Base-by-base conservation (phyloP, 1,284 basidiomycete species). In the Takashimella koratensis region DNA sequence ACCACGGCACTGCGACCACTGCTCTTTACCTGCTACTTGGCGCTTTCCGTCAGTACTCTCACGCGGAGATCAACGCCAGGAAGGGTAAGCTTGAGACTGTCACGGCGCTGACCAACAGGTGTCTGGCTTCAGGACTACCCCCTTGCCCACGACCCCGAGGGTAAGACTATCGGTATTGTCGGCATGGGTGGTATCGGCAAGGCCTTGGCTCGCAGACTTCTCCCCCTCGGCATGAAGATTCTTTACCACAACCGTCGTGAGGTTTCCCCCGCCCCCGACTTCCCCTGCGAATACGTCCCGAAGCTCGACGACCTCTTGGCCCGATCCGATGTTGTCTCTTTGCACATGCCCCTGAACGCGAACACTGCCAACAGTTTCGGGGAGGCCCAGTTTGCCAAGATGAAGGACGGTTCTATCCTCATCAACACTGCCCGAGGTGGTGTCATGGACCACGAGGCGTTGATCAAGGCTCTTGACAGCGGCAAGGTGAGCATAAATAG, bases 1-100 rank as follows among this genome's bases (percentile, higher is more conserved):
- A 93, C 74, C 88, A 91, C 59, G 88, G 86, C 3, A 91, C 90
- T 0, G 90, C 90, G 1, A 91, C 89, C 1, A 90, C 88, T 0
- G 89, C 86, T 0, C 76, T 92, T 23, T 92, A 87, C 72, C 83
- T 93, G 49, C 75, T 91, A 59, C 81, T 92, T 59, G 87, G 88
- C 20, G 80, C 86, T 20, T 71, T 90, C 44, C 85, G 90, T 30
- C 83, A 86, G 58, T 92, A 83, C 70, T 81, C 85, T 3, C 71
- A 81, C 45, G 82, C 82, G 4, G 89, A 93, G 70, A 82, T 83
- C 41, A 82, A 81, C 50, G 77, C 89, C 62, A 75, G 79, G 44
- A 49, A 49, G 3, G 71, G 79, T 63, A 68, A 74, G 11, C 64
- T 3, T n/a, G n/a, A n/a, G n/a, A n/a, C n/a, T n/a, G n/a, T n/a